A percentile compares a stretch with the other conserved stretches of the same genome.
phyloP scores from a whole-genome alignment of 257 asterid genomes.

The Agastache rugosa region DNA sequence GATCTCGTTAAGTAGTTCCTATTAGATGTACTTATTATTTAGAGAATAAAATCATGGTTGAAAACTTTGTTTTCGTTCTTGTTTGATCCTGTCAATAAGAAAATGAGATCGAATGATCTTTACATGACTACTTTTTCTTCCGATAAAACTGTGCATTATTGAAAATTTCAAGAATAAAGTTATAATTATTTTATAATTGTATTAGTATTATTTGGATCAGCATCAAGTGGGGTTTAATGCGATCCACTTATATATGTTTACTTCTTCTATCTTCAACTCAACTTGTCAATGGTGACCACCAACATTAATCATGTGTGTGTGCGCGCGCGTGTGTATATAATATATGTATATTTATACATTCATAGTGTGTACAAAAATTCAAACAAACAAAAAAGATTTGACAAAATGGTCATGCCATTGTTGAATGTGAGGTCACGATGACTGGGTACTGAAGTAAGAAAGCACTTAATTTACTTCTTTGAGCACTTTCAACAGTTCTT shows the following conservation, averaged over 20 bases:
- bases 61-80: too few species aligned
- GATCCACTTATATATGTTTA: constrained; percentile 1
- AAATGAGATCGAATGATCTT: too few species aligned
- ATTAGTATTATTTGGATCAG: not conserved
- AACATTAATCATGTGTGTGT: not conserved
- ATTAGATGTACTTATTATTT: too few species aligned
- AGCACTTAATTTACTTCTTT: not conserved
- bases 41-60: too few species aligned
- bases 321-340: too few species aligned
- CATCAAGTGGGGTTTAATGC: constrained; percentile 15
- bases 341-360: not conserved
- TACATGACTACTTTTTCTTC: too few species aligned
- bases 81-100: too few species aligned
- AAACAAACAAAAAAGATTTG: not conserved
- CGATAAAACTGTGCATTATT: too few species aligned
- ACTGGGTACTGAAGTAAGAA: constrained; percentile 29
- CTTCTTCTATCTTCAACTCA: constrained; percentile 12
- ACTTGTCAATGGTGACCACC: not conserved
- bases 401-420: not conserved
- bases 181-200: too few species aligned
- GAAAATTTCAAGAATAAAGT: too few species aligned
- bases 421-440: constrained; percentile 30
- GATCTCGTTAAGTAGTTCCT: too few species aligned
- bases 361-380: not conserved
- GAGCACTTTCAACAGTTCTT: too few species aligned